Evolutionary conservation across 1,284 basidiomycete species (phyloP).

Genomic region (Vanrija pseudolonga): DNA sequence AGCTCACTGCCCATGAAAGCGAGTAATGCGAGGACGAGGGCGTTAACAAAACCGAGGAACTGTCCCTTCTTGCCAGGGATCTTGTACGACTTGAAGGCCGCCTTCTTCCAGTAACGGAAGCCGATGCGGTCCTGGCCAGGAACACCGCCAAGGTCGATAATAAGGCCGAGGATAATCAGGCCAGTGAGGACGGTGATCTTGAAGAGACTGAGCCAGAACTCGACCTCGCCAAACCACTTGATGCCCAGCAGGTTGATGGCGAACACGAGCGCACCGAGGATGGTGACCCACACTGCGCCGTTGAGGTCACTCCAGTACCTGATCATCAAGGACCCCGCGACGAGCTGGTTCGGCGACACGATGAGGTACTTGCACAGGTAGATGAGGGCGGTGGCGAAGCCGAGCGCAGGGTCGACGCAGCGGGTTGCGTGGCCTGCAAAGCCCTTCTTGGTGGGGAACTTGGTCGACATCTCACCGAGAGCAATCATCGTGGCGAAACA

Average conservation of each 20-base stretch:
- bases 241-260: slow-evolving; percentile 68
- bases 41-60: slow-evolving; percentile 32
- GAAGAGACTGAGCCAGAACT: slow-evolving; percentile 54
- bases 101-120: slow-evolving; percentile 56
- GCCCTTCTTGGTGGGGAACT: slow-evolving; percentile 41
- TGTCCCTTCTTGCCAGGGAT: slow-evolving; percentile 23
- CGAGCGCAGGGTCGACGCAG: slow-evolving; percentile 37
- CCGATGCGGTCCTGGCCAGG: slow-evolving; percentile 62
- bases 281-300: slow-evolving; percentile 45
- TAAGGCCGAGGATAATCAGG: slow-evolving; percentile 57
- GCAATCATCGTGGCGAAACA: slow-evolving; percentile 37
- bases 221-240: slow-evolving; percentile 64
- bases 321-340: slow-evolving; percentile 47
- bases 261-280: slow-evolving; percentile 43
- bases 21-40: slow-evolving; percentile 29
- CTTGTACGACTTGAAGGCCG: slow-evolving; percentile 43
- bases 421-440: slow-evolving; percentile 41
- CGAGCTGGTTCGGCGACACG: slow-evolving; percentile 54
- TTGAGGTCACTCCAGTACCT: slow-evolving; percentile 41
- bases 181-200: slow-evolving; percentile 61
- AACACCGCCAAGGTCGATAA: slow-evolving; percentile 65
- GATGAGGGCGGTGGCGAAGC: slow-evolving; percentile 36
- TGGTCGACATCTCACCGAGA: slow-evolving; percentile 48
- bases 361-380: slow-evolving; percentile 55
- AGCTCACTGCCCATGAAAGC: slow-evolving; percentile 62